A percentile compares a stretch with the other conserved stretches of the same genome.
These are phyloP conservation scores for Apiospora arundinis DNA, from an alignment of 2,329 filamentous ascomycete genomes.

Conservation along the genomic window DNA sequence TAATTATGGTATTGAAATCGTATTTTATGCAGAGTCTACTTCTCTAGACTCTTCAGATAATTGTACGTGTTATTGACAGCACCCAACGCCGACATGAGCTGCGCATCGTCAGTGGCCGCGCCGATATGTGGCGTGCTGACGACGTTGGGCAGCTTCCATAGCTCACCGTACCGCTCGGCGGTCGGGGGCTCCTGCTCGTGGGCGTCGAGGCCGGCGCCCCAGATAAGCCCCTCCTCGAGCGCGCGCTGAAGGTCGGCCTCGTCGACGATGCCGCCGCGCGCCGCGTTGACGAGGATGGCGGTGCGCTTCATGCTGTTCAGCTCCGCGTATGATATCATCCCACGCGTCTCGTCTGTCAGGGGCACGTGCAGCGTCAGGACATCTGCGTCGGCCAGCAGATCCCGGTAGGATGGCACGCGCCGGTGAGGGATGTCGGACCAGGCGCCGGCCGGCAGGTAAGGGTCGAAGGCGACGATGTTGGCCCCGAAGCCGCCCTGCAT, in stretches of 20 bases:
- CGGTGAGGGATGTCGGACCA: conserved; percentile 43
- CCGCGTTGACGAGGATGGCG: conserved; percentile 48
- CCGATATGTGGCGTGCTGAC: conserved; percentile 54
- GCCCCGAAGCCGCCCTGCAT: conserved; percentile 70
- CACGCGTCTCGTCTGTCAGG: conserved; percentile 39
- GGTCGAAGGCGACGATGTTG: conserved; percentile 50
- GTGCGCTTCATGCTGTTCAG: conserved; percentile 45
- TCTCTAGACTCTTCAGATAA: conserved; percentile 8
- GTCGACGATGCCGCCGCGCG: conserved; percentile 48
- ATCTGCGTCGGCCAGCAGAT: conserved; percentile 42
- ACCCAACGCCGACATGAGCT: conserved; percentile 25
- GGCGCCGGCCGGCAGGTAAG: conserved; percentile 39
- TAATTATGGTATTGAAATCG: background rate
- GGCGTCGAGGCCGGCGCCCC: conserved; percentile 48
- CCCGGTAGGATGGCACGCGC: conserved; percentile 38
- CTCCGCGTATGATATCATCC: conserved; percentile 41
- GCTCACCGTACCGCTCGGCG: conserved; percentile 39
- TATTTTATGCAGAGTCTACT: background rate
- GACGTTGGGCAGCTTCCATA: conserved; percentile 44
- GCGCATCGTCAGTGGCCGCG: conserved; percentile 46
- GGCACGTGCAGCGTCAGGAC: conserved; percentile 47
- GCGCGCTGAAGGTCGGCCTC: conserved; percentile 42
- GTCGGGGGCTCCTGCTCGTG: conserved; percentile 48
- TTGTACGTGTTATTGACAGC: conserved; percentile 7
- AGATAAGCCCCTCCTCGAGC: conserved; percentile 42